Evolutionary conservation across 192 early-diverging fungal genomes (phyloP).

Genomic region (Entrophospora sp.): DNA sequence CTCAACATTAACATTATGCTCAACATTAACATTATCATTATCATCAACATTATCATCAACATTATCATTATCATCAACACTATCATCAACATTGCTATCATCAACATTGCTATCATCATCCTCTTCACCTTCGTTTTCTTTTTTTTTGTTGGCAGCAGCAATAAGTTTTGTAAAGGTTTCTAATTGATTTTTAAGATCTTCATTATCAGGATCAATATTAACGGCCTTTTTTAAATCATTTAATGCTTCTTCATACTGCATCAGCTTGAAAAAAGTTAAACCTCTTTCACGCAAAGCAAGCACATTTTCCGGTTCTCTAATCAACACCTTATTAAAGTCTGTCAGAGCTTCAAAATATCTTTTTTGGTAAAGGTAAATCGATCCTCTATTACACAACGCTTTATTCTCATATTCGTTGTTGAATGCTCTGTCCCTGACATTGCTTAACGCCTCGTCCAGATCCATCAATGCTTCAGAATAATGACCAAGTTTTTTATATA

Average conservation of each 20-base stretch:
- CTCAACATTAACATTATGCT: no score
- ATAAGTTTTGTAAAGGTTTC: no score
- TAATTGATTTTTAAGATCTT: no score
- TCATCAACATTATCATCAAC: no score
- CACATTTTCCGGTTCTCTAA: conserved; percentile 7
- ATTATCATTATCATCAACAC: not conserved
- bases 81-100: not conserved
- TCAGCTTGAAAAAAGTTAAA: not conserved
- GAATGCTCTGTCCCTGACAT: not conserved
- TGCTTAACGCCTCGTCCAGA: conserved; percentile 1
- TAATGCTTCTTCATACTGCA: not conserved
- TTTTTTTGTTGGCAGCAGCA: no score
- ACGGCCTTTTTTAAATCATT: not conserved
- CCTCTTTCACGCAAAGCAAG: conserved; percentile 5
- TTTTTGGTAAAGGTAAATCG: not conserved
- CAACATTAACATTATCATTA: no score
- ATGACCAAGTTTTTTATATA: not conserved
- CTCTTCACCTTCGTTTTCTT: not conserved
- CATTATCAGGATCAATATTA: not conserved
- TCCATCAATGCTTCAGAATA: not conserved
- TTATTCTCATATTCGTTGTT: not conserved
- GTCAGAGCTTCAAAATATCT: not conserved
- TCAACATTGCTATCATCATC: not conserved
- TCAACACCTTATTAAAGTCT: not conserved
- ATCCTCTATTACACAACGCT: conserved; percentile 6